Evolutionary conservation across 129 eudicot genomes (phyloP), one percentile per base, ranked within the genome.

Genomic region (Lonicera japonica): DNA sequence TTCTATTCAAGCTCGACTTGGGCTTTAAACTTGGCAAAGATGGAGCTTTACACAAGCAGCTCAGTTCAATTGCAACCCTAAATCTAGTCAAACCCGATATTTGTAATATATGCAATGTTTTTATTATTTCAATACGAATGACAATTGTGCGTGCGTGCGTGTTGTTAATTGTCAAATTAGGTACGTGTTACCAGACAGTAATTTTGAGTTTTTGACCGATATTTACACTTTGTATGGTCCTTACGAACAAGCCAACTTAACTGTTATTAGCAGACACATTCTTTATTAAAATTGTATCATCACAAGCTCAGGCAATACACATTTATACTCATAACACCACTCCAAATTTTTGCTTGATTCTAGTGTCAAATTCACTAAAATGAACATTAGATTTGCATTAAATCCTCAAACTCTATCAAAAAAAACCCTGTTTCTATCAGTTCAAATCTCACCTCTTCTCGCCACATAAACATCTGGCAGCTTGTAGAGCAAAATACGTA

Each of bases 401-500:
- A 14, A 18, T 56, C 43, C 45, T 14, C 63, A 43, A 19, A 11
- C 25, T 29, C 9, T 58, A 58, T 1, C 45, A 25, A 5, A 14
- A 56, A 56, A 38, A 43, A 8, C 50, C 16, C 45, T 13, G 12
- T 24, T 34, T 34, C 15, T 58, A 58, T 13, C 13, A 21, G 24
- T 25, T 17, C 0, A 50, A n/a, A 17, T 52, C 38, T 79, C 68
- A 79, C 64, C 84, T 74, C 53, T 75, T 79, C 73, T 79, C 77
- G 25, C 86, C 90, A 18, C 83, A 80, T 58, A 83, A 67, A 64
- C 68, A 64, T 45, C 78, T 70, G 21, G 74, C 90, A 58, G 90
- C 90, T 64, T 83, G 90, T n/a, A 83, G 39, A 54, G 90, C 90
- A 61, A 83, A 83, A 51, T 83, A 83, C 0, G 86, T 83, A 22